A percentile compares a stretch with the other conserved stretches of the same genome.
phyloP scores from a whole-genome alignment of 345 rosid species.

The Clausena lansium region DNA sequence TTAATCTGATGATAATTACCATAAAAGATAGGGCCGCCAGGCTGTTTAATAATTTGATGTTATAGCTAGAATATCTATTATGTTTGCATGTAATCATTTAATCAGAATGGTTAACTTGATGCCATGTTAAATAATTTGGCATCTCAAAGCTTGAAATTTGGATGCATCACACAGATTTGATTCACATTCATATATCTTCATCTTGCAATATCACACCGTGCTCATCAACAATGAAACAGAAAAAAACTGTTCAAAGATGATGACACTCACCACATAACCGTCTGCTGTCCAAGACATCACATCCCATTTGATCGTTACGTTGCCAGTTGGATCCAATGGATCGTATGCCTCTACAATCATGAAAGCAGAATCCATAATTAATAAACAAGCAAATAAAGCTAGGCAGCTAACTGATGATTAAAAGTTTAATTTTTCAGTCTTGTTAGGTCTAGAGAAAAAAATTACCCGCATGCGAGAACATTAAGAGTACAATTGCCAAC shows the following conservation, averaged over 20 bases:
- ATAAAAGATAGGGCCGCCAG: not conserved
- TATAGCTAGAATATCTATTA: not conserved
- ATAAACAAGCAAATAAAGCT: not conserved
- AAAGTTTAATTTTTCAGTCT: not conserved
- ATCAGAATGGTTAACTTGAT: not conserved
- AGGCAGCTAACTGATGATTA: no score
- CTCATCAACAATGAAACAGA: not conserved
- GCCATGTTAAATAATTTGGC: not conserved
- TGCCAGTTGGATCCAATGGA: constrained; percentile 74
- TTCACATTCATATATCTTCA: not conserved
- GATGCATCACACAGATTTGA: not conserved
- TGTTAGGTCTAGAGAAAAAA: not conserved
- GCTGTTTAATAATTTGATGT: not conserved
- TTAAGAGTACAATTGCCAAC: constrained; percentile 25
- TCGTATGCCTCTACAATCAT: constrained; percentile 54
- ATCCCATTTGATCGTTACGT: constrained; percentile 82
- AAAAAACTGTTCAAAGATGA: not conserved
- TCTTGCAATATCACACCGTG: not conserved
- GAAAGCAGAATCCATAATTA: constrained; percentile 5
- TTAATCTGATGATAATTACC: not conserved
- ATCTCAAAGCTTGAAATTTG: not conserved
- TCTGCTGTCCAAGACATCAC: constrained; percentile 69
- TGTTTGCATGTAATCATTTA: not conserved
- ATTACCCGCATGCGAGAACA: constrained; percentile 42
- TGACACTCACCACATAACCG: constrained; percentile 62